phyloP scores from a whole-genome alignment of 331 rosid genomes.

The Malus hybrid region DNA sequence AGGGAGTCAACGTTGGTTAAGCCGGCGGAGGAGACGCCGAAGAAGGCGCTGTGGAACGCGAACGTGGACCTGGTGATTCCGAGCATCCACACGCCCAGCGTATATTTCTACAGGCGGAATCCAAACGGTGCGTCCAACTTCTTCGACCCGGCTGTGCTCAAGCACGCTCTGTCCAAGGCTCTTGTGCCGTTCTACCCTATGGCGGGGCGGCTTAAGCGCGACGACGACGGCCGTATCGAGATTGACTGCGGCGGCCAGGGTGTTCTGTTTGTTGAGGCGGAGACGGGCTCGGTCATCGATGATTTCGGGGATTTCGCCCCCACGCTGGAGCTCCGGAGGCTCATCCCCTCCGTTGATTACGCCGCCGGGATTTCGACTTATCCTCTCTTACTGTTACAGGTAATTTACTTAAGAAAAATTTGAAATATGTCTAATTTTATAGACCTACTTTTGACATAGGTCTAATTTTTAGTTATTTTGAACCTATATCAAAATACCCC shows the following conservation, averaged over 20 bases:
- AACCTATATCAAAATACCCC: no score
- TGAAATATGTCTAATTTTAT: no score
- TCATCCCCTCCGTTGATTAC: slow-evolving; percentile 61
- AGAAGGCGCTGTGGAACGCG: slow-evolving; percentile 34
- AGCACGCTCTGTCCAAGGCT: slow-evolving; percentile 26
- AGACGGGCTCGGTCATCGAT: slow-evolving; percentile 31
- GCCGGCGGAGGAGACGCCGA: slow-evolving; percentile 46
- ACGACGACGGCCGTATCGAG: slow-evolving; percentile 23
- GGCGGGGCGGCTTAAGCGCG: slow-evolving; percentile 24
- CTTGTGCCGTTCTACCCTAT: slow-evolving; percentile 34
- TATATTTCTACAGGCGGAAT: slow-evolving; percentile 23
- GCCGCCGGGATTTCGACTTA: slow-evolving; percentile 46
- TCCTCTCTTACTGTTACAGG: slow-evolving; percentile 26
- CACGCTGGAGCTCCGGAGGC: slow-evolving; percentile 50
- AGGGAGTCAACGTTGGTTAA: slow-evolving; percentile 48
- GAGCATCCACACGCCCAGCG: slow-evolving; percentile 39
- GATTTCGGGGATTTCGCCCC: slow-evolving; percentile 73
- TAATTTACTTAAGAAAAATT: not conserved
- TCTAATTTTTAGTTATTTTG: no score
- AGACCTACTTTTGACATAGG: no score
- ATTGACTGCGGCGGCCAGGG: slow-evolving; percentile 62
- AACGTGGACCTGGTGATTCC: slow-evolving; percentile 45
- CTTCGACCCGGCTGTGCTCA: slow-evolving; percentile 18
- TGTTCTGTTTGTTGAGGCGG: slow-evolving; percentile 67
- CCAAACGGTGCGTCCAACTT: not conserved